Evolutionary conservation across 2,329 filamentous ascomycete species (phyloP).

Genomic region (Aspergillus sp.): DNA sequence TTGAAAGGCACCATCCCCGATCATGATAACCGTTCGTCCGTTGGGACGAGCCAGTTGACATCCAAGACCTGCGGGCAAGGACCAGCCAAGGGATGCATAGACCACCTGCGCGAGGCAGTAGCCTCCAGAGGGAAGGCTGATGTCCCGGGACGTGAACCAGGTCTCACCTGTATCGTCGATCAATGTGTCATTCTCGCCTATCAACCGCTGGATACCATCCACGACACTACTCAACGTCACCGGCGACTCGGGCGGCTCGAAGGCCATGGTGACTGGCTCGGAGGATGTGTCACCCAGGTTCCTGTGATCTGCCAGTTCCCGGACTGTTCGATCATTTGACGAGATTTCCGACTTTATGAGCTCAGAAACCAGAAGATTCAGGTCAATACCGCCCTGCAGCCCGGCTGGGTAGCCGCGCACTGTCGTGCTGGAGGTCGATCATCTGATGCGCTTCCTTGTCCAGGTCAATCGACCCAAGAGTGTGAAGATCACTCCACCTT

Average conservation of each 20-base stretch:
- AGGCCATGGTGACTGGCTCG: neutral
- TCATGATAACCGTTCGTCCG: conserved; percentile 70
- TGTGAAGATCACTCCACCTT: neutral
- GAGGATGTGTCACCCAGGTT: neutral
- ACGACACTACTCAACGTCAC: conserved; percentile 1
- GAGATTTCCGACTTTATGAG: conserved; percentile 1
- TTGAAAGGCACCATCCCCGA: conserved; percentile 82
- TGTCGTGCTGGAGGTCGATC: neutral
- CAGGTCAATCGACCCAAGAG: neutral
- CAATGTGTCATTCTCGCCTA: conserved; percentile 1
- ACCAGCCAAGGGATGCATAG: conserved; percentile 12
- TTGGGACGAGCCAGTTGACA: conserved; percentile 8
- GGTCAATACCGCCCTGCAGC: neutral
- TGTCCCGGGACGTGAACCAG: conserved; percentile 7
- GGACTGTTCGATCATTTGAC: neutral
- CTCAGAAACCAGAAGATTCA: neutral
- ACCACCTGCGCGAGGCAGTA: conserved; percentile 8
- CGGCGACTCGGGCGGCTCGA: neutral
- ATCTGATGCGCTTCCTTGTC: conserved; percentile 1
- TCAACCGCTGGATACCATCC: conserved; percentile 2
- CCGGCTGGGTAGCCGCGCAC: neutral
- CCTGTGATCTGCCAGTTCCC: neutral
- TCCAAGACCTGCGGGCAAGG: conserved; percentile 7
- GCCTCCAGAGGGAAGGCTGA: conserved; percentile 4
- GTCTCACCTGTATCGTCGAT: conserved; percentile 10